Evolutionary conservation across 2,329 filamentous ascomycete genomes (phyloP).

Genomic region (Diaporthe longicolla): DNA sequence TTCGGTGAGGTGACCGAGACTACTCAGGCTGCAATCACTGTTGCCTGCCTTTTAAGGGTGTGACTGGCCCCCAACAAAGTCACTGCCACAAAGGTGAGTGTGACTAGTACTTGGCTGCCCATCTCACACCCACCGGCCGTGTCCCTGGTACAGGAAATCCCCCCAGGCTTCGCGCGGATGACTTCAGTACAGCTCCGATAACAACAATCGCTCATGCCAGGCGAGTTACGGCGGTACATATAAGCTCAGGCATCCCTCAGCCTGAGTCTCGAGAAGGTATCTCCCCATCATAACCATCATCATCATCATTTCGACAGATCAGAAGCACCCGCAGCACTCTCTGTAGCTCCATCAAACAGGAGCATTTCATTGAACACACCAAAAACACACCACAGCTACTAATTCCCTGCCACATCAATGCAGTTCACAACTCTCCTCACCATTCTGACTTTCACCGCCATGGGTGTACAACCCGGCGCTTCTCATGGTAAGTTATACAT

Average conservation of each 20-base stretch:
- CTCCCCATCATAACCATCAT: background rate
- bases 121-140: background rate
- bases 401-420: background rate
- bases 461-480: constrained; percentile 25
- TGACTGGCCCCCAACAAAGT: constrained; percentile 20
- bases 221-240: background rate
- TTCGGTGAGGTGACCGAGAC: constrained; percentile 2
- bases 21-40: constrained; percentile 7
- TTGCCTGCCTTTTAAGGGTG: constrained; percentile 27
- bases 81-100: background rate
- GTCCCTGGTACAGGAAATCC: background rate
- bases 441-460: constrained; percentile 11
- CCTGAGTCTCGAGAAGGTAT: background rate
- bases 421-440: constrained; percentile 16
- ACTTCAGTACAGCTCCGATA: background rate
- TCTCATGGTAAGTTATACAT: constrained; percentile 5
- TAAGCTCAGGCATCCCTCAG: background rate
- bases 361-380: background rate
- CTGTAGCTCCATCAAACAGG: background rate
- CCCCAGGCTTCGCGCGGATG: background rate
- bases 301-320: background rate
- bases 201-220: background rate
- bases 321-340: background rate
- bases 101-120: background rate
- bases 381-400: no score